Evolutionary conservation across 164 flowering plant genomes (phyloP), one percentile per base, ranked within the genome.

Genomic region (Stephania japonica): DNA sequence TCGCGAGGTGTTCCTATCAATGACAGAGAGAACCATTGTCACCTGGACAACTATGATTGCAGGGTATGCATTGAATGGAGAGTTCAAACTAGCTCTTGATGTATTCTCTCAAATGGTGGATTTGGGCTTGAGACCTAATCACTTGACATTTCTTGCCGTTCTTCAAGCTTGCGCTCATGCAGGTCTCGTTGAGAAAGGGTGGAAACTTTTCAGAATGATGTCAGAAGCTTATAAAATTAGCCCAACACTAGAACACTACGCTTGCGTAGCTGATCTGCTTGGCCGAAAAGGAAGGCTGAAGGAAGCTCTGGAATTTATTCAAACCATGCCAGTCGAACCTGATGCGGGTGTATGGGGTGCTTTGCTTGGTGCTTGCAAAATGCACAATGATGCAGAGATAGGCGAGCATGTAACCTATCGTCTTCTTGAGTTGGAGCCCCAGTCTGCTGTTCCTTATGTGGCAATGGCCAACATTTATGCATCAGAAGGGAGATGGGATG

Each of bases 401-500:
- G 91, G 83, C 21, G 82, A 84, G 70, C 73, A 77, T 67, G 94
- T 74, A 19, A 86, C 89, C 26, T 1, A 24, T 41, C 75, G 47
- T 42, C 86, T 90, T 41, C 70, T 86, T 63, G 72, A 77, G 70
- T 61, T 88, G 65, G 87, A 88, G 59, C 88, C 89, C 0, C 65
- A 75, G n/a, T 70, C 73, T 61, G 86, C 90, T 42, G 90, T 80
- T 26, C 81, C 89, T 5, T 87, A 87, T 77, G 90, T 90, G 41
- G 86, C 82, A 73, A 82, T 90, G 88, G 88, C 91, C 1, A 90
- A 87, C 65, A 78, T 88, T 75, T 90, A 88, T 78, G 92, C 92
- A 41, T 77, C 79, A 12, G 81, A 69, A 11, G 85, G 87, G 71
- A 81, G 69, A 67, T 88, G 91, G 91, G 84, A 83, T 63, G 80